Conservation (phyloP, 495 filamentous ascomycete species). For the Staphylotrichum longicolle region DNA sequence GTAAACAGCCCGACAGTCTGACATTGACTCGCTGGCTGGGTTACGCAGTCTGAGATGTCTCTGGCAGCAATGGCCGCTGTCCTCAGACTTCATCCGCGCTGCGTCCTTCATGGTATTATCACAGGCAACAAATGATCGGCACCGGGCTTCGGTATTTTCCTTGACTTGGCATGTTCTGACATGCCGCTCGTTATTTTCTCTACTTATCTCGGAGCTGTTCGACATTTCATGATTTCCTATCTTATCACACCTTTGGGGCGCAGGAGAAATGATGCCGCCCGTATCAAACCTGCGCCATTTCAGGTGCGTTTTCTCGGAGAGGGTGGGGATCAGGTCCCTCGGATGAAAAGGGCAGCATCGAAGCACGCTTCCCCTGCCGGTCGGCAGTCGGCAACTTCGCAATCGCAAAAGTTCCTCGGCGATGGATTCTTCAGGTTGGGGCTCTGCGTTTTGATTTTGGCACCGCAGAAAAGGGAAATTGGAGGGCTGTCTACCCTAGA, state of each 20-base stretch:
- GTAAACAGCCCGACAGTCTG: slow-evolving; percentile 48
- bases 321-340: slow-evolving; percentile 14
- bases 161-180: slow-evolving; percentile 1
- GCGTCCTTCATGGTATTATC: not conserved
- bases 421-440: slow-evolving; percentile 18
- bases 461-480: slow-evolving; percentile 26
- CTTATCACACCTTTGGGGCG: not conserved
- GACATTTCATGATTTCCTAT: slow-evolving; percentile 25
- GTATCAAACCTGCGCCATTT: slow-evolving; percentile 7
- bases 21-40: too few relatives aligned
- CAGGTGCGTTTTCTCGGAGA: slow-evolving; percentile 21
- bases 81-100: not conserved
- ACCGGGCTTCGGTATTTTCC: slow-evolving; percentile 6
- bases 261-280: not conserved
- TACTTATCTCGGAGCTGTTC: slow-evolving; percentile 12
- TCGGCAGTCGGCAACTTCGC: slow-evolving; percentile 21
- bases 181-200: slow-evolving; percentile 6
- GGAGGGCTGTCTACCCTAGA: slow-evolving; percentile 37
- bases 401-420: slow-evolving; percentile 26
- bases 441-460: slow-evolving; percentile 19
- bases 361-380: slow-evolving; percentile 1
- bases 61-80: not conserved
- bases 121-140: slow-evolving; percentile 1
- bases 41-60: not conserved
- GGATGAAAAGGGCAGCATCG: slow-evolving; percentile 7